These are phyloP conservation scores for Tricholoma terreum DNA, from an alignment of 768 basidiomycete genomes.

Conservation along the genomic window DNA sequence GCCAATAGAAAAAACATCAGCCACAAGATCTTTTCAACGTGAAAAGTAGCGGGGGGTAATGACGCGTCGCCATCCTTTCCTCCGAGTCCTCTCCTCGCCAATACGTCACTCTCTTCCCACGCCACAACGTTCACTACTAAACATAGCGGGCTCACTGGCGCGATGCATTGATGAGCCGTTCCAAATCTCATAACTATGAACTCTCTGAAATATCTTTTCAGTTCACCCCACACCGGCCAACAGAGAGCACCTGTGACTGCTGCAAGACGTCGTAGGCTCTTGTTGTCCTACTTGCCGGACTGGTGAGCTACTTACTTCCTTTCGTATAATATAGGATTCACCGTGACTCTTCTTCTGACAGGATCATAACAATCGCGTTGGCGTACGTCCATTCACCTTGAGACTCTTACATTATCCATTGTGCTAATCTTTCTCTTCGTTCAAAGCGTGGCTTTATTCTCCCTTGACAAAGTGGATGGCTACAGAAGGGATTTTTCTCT, in stretches of 20 bases:
- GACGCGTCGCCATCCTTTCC: neutral
- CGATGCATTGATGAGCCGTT: no score
- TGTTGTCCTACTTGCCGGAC: constrained; percentile 70
- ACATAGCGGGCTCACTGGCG: neutral
- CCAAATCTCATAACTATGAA: no score
- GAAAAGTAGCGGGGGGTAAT: neutral
- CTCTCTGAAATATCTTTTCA: no score
- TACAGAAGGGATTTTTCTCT: constrained; percentile 79
- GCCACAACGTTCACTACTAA: neutral
- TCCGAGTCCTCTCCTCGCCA: neutral
- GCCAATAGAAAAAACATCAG: no score
- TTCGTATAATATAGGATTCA: neutral
- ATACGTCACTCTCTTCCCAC: neutral
- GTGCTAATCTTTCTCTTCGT: neutral
- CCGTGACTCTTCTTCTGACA: constrained; percentile 24
- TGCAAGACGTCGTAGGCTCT: constrained; percentile 37
- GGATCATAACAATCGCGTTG: constrained; percentile 65
- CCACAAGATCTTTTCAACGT: no score
- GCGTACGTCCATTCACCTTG: constrained; percentile 44
- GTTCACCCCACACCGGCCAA: no score
- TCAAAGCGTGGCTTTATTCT: constrained; percentile 56
- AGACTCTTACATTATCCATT: neutral
- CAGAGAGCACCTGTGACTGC: constrained; percentile 25
- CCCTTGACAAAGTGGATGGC: constrained; percentile 62
- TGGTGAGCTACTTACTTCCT: constrained; percentile 53